These are phyloP conservation scores for Reticulascus tulasneorum DNA, from an alignment of 2,329 filamentous ascomycete genomes.

Conservation along the genomic window DNA sequence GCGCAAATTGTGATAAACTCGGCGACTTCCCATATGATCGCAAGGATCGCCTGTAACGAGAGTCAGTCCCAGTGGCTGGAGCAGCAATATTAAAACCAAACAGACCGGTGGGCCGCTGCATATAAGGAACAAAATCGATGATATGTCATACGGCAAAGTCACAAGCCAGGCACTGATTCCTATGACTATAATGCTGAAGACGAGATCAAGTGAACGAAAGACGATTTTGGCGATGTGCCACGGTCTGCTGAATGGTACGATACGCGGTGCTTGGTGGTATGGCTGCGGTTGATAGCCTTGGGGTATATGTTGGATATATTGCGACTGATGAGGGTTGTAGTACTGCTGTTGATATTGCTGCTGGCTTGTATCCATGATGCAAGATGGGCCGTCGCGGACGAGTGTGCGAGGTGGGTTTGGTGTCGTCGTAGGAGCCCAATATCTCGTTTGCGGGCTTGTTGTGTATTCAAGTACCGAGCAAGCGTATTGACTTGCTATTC, in stretches of 20 bases:
- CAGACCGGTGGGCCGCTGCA: constrained; percentile 5
- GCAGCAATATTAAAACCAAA: background rate
- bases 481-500: too few species aligned
- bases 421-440: too few species aligned
- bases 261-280: constrained; percentile 1
- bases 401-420: too few species aligned
- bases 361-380: too few species aligned
- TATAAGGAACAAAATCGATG: background rate
- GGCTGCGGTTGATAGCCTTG: constrained; percentile 6
- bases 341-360: too few species aligned
- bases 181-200: constrained; percentile 18
- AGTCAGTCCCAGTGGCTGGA: constrained; percentile 1
- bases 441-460: too few species aligned
- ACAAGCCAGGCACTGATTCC: constrained; percentile 5
- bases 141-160: background rate
- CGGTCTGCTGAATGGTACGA: constrained; percentile 8
- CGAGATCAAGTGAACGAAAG: constrained; percentile 22
- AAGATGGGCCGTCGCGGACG: too few species aligned
- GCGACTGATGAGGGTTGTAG: background rate
- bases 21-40: constrained; percentile 32
- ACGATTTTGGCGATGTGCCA: constrained; percentile 26
- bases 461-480: too few species aligned
- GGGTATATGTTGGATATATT: constrained; percentile 3
- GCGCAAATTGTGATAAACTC: constrained; percentile 33
- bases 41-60: constrained; percentile 25